These are phyloP conservation scores for Pseudisothecium myosuroides DNA, from an alignment of 225 moss, liverwort and hornwort species.

Conservation along the genomic window DNA sequence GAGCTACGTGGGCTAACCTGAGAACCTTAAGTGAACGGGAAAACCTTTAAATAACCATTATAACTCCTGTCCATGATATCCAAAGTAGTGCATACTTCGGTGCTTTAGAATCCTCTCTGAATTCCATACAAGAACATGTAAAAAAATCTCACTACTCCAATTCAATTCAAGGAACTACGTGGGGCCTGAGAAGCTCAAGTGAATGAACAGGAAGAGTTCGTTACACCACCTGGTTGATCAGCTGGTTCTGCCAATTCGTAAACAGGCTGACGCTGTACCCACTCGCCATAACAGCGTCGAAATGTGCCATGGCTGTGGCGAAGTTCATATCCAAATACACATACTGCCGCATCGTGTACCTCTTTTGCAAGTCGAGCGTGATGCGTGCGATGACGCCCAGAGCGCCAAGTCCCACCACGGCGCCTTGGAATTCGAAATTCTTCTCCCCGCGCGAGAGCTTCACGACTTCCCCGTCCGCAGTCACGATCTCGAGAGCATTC, in stretches of 20 bases:
- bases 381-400: slow-evolving; percentile 20
- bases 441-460: neutral
- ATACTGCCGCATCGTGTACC: slow-evolving; percentile 15
- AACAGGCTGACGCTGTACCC: slow-evolving; percentile 40
- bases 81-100: neutral
- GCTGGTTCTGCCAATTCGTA: slow-evolving; percentile 28
- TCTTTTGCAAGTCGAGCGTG: slow-evolving; percentile 17
- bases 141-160: neutral
- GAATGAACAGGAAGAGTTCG: neutral
- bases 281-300: slow-evolving; percentile 6
- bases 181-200: neutral
- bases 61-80: neutral
- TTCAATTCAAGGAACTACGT: neutral
- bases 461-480: neutral
- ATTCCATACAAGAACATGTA: too few species aligned
- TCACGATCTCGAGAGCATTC: slow-evolving; percentile 9
- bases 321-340: slow-evolving; percentile 20
- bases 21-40: neutral
- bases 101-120: too few species aligned
- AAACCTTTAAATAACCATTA: neutral
- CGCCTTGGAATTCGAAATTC: neutral
- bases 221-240: neutral
- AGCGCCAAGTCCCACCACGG: slow-evolving; percentile 24
- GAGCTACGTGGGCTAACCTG: neutral
- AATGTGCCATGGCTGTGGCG: neutral